These are phyloP conservation scores for Erodium maritimum DNA, from an alignment of 345 rosid genomes.

Conservation along the genomic window DNA sequence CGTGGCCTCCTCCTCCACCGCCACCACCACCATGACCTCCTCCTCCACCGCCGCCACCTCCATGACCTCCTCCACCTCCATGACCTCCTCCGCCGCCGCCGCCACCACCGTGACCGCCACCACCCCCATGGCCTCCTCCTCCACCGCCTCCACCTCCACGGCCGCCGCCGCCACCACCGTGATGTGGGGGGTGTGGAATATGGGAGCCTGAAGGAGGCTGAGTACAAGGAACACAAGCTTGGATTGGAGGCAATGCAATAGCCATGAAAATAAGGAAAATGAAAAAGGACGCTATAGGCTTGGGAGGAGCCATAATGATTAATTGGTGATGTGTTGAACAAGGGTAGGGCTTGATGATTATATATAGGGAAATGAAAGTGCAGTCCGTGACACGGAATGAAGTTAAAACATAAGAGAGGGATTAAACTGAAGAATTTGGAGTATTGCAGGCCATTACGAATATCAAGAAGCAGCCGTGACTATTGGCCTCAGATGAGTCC, in stretches of 20 bases:
- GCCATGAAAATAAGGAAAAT: neutral
- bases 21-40: neutral
- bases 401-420: neutral
- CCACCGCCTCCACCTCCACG: too few species aligned
- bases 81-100: too few species aligned
- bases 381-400: neutral
- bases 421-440: neutral
- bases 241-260: neutral
- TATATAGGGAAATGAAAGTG: neutral
- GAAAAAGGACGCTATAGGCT: neutral
- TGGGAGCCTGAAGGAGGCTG: neutral
- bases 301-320: neutral
- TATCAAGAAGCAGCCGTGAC: neutral
- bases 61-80: too few species aligned
- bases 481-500: neutral
- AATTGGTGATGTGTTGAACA: neutral
- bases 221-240: neutral
- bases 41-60: neutral
- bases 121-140: too few species aligned
- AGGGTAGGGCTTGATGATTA: neutral
- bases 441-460: neutral
- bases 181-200: neutral
- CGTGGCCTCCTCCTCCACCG: neutral
- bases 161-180: neutral
- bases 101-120: too few species aligned